Percentiles rank a stretch among this genome's conserved stretches.
phyloP scores from a whole-genome alignment of 1,284 basidiomycete species.

The Cryptococcus floricola region DNA sequence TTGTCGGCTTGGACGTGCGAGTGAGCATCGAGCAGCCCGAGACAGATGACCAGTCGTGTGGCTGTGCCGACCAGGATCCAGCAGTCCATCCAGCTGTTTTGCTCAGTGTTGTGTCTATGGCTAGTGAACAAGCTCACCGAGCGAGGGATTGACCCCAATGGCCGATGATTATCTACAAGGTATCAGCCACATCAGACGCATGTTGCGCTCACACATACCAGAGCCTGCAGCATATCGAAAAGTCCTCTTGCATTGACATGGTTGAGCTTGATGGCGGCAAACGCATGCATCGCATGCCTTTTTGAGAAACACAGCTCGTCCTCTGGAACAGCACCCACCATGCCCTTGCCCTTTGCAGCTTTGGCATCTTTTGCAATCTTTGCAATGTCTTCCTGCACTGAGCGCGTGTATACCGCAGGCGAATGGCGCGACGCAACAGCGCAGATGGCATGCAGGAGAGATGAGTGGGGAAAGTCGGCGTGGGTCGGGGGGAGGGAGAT shows the following conservation, averaged over 20 bases:
- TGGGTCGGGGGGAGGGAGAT: conserved; percentile 48
- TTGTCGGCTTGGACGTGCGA: too few relatives aligned
- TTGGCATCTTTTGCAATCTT: too few relatives aligned
- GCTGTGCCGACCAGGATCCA: too few relatives aligned
- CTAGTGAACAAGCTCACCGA: not conserved
- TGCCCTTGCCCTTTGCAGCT: too few relatives aligned
- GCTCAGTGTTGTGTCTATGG: not conserved
- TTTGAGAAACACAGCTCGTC: conserved; percentile 27
- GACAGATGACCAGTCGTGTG: too few relatives aligned
- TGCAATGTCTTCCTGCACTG: too few relatives aligned
- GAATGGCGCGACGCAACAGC: conserved; percentile 20
- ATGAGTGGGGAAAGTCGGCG: conserved; percentile 45
- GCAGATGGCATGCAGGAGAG: conserved; percentile 50
- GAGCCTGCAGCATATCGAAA: conserved; percentile 31
- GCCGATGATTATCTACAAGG: conserved; percentile 16
- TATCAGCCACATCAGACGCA: not conserved
- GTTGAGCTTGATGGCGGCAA: conserved; percentile 19
- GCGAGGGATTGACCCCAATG: too few relatives aligned
- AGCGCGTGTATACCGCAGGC: not conserved
- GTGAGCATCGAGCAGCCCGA: too few relatives aligned
- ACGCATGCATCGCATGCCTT: conserved; percentile 22
- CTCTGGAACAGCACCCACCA: conserved; percentile 1
- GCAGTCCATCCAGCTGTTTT: conserved; percentile 2
- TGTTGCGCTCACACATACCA: conserved; percentile 8
- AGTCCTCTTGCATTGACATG: conserved; percentile 17